Conservation (phyloP, 208 protist species). For the Angomonas ambiguus region DNA sequence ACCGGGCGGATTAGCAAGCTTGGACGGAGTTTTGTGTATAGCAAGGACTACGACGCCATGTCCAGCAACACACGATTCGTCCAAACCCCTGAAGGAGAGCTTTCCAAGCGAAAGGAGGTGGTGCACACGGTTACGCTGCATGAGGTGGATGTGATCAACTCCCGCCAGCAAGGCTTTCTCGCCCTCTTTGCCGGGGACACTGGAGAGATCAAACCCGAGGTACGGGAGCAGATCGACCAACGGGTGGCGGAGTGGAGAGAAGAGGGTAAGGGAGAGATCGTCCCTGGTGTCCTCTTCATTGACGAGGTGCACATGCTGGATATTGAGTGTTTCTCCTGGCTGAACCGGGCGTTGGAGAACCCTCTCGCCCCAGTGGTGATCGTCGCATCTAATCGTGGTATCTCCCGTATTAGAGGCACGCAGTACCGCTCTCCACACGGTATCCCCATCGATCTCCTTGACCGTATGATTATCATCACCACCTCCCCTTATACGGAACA, state of each 20-base stretch:
- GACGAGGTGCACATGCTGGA: conserved; percentile 99
- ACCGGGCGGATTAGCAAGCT: conserved; percentile 98
- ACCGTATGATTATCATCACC: conserved; percentile 99
- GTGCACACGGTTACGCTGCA: conserved; percentile 99
- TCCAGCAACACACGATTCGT: conserved; percentile 94
- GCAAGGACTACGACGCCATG: conserved; percentile 96
- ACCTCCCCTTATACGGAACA: conserved; percentile 95
- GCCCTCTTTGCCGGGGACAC: conserved; percentile 99
- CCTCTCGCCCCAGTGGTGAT: conserved; percentile 98
- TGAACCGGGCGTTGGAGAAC: conserved; percentile 99
- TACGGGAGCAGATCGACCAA: conserved; percentile 99
- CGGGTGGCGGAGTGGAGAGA: conserved; percentile 99
- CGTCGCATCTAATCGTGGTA: conserved; percentile 99
- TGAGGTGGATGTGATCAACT: conserved; percentile 99
- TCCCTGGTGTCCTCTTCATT: conserved; percentile 97
- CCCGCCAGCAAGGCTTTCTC: conserved; percentile 98
- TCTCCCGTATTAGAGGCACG: conserved; percentile 98
- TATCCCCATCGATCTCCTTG: conserved; percentile 98
- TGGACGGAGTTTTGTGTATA: conserved; percentile 96
- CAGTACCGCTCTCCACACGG: conserved; percentile 98
- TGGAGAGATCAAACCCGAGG: conserved; percentile 99
- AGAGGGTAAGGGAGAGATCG: conserved; percentile 99
- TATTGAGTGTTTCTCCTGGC: conserved; percentile 99
- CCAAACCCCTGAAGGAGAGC: conserved; percentile 98
- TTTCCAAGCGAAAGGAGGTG: conserved; percentile 99